Evolutionary conservation across 495 filamentous ascomycete species (phyloP), one percentile per base, ranked within the genome.

Genomic region (Neurospora discreta): DNA sequence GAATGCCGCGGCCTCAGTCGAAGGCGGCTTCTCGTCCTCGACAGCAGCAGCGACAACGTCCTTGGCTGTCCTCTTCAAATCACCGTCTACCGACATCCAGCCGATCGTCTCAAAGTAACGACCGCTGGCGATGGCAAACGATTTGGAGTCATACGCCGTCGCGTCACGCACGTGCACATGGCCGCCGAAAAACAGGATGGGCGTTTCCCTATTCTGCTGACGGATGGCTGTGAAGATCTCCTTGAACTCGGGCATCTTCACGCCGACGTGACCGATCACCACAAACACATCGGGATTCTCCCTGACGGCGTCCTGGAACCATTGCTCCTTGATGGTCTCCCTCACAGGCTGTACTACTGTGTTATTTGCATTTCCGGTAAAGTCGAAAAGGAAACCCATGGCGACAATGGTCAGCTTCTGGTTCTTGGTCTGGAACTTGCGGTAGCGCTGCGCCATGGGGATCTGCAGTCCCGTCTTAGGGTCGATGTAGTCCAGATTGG

Each of bases 51-150:
- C 40, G 76, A 69, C 16, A 73, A 73, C 38, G 71, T 39, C 1
- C 44, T 71, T 72, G 16, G 68, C 73, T 6, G 75, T 71, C 78
- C 77, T 77, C 74, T 82, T 82, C 30, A 82, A 78, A 38, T 94
- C 82, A 8, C 92, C 94, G 52, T 89, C 85, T 69, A 98, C 90
- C 11, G 94, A 96, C 88, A 96, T 87, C 84, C 94, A 99, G 6
- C 95, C 95, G 68, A 98, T 89, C n/a, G 96, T 98, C 82, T 99
- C 95, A 87, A 97, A 93, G 80, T 97, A 99, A 3, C 95, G 87
- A n/a, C 95, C 95, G 76, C 91, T 94, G 40, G 94, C 93, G 16
- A 99, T 81, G 1, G 89, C 95, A 72, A 90, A 91, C 2, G 94
- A 91, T 73, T 90, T 91, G 60, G 85, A 82, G 78, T 98, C 95